These are phyloP conservation scores for Raffaelea arxii DNA, from an alignment of 2,329 filamentous ascomycete genomes.

Conservation along the genomic window DNA sequence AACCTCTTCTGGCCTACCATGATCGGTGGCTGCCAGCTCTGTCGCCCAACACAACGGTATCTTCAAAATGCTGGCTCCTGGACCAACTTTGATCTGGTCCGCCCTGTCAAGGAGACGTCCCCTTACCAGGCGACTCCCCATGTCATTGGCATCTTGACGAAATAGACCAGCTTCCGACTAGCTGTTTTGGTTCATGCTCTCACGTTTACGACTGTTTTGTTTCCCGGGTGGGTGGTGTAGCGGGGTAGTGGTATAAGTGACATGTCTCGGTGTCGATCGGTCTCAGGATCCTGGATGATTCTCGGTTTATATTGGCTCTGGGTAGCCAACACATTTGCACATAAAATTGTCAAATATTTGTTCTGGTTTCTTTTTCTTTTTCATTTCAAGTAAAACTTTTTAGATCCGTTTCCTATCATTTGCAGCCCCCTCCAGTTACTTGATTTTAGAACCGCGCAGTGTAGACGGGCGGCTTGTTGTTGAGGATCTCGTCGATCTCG, in stretches of 20 bases:
- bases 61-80: constrained; percentile 41
- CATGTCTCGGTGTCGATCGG: too few relatives aligned
- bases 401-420: too few relatives aligned
- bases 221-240: too few relatives aligned
- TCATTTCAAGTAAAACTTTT: too few relatives aligned
- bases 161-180: constrained; percentile 23
- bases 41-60: constrained; percentile 35
- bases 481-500: constrained; percentile 49
- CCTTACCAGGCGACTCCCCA: constrained; percentile 38
- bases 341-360: too few relatives aligned
- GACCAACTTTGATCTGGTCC: constrained; percentile 36
- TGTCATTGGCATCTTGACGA: constrained; percentile 41
- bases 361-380: too few relatives aligned
- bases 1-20: constrained; percentile 43
- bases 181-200: not conserved
- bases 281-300: too few relatives aligned
- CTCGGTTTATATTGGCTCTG: too few relatives aligned
- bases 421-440: too few relatives aligned
- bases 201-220: not conserved
- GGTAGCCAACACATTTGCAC: too few relatives aligned
- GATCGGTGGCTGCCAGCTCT: constrained; percentile 42
- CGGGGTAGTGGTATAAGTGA: too few relatives aligned
- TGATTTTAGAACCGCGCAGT: constrained; percentile 20
- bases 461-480: constrained; percentile 45
- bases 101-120: constrained; percentile 27